Conservation (phyloP, 23 red algal genomes). For the Cyanidiococcus yangmingshanensis region DNA sequence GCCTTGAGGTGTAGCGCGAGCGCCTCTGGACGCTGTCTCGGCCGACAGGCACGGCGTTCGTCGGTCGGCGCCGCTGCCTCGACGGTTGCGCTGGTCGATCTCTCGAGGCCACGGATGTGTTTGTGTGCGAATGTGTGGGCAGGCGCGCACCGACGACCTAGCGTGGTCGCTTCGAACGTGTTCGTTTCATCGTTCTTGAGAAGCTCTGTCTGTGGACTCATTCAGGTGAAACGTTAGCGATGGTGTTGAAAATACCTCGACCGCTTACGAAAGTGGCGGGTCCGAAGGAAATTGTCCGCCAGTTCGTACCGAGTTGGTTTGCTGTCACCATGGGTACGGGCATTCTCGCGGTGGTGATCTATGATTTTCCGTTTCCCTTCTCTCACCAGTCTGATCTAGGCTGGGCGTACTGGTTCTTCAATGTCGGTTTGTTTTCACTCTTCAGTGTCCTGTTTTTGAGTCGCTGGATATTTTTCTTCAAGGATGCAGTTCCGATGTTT, state of each 20-base stretch:
- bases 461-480: constrained; percentile 26
- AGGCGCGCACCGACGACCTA: too few relatives aligned
- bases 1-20: too few relatives aligned
- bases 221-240: too few relatives aligned
- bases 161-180: too few relatives aligned
- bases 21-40: too few relatives aligned
- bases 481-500: constrained; percentile 26
- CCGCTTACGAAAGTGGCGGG: constrained; percentile 20
- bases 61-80: too few relatives aligned
- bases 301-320: constrained; percentile 31
- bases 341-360: constrained; percentile 17
- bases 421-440: constrained; percentile 17
- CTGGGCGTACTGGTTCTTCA: constrained; percentile 30
- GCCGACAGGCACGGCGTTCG: too few relatives aligned
- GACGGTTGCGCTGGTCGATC: too few relatives aligned
- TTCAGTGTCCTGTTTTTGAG: constrained; percentile 4
- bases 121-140: too few relatives aligned
- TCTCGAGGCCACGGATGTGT: too few relatives aligned
- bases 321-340: constrained; percentile 27
- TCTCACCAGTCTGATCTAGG: constrained; percentile 14
- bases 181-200: too few relatives aligned
- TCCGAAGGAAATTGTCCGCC: constrained; percentile 22
- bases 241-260: constrained; percentile 6
- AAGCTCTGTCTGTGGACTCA: too few relatives aligned
- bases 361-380: constrained; percentile 20